Evolutionary conservation across 768 basidiomycete species (phyloP).

Genomic region (Sporobolomyces pararoseus): DNA sequence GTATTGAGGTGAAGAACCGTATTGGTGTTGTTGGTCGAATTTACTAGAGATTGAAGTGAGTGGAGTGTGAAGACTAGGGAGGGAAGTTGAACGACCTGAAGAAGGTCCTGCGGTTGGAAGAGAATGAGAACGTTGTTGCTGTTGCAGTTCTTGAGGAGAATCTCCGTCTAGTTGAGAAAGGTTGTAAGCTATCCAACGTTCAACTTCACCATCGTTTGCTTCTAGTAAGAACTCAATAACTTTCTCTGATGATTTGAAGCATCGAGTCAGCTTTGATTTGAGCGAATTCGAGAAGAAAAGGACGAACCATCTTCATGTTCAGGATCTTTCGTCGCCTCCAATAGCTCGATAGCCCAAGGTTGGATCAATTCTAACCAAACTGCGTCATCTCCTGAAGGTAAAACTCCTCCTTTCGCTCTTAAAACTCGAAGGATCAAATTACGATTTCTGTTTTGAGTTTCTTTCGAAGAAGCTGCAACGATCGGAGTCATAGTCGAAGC

Average conservation of each 20-base stretch:
- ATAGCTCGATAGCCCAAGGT: conserved; percentile 8
- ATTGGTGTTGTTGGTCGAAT: background rate
- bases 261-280: background rate
- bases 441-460: background rate
- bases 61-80: background rate
- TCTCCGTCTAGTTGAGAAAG: background rate
- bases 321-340: background rate
- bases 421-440: conserved; percentile 25
- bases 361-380: conserved; percentile 3
- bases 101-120: background rate
- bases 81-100: background rate
- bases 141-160: too few relatives aligned
- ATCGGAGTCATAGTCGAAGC: background rate
- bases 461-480: conserved; percentile 9
- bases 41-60: background rate
- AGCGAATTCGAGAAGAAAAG: background rate
- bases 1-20: background rate
- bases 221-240: background rate
- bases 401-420: conserved; percentile 10
- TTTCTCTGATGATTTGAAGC: background rate
- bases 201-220: background rate
- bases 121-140: conserved; percentile 1
- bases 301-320: background rate
- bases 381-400: background rate
- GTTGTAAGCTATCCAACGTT: background rate